These are phyloP conservation scores for Seiridium unicorne DNA, from an alignment of 2,329 filamentous ascomycete genomes.

Conservation along the genomic window DNA sequence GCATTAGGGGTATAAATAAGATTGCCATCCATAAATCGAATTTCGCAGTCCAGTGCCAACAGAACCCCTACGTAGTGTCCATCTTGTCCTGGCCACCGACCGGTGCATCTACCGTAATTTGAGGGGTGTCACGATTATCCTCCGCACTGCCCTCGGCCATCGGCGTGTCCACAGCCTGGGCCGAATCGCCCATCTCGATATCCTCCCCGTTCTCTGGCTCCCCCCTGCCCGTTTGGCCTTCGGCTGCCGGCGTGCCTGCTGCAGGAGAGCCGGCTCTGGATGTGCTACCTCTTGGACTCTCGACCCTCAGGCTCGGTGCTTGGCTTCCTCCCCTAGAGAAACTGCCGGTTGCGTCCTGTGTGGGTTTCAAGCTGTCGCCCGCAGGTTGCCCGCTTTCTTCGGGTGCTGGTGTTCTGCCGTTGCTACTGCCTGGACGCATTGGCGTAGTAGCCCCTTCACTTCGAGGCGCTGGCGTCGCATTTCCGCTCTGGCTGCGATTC, in stretches of 20 bases:
- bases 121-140: conserved; percentile 31
- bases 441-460: conserved; percentile 33
- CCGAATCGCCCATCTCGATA: conserved; percentile 35
- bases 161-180: conserved; percentile 30
- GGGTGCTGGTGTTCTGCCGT: conserved; percentile 24
- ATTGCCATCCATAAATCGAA: neutral
- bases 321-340: conserved; percentile 39
- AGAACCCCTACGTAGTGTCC: conserved; percentile 53
- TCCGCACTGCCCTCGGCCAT: conserved; percentile 30
- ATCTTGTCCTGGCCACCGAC: conserved; percentile 56
- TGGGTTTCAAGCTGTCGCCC: conserved; percentile 31
- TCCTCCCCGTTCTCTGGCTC: conserved; percentile 33
- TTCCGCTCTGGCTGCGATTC: conserved; percentile 47
- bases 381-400: conserved; percentile 29
- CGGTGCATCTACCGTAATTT: conserved; percentile 49
- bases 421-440: conserved; percentile 39
- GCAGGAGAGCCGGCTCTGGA: neutral
- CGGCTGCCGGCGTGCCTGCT: conserved; percentile 14
- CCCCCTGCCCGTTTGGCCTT: conserved; percentile 19
- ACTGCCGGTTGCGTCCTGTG: conserved; percentile 24
- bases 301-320: conserved; percentile 26
- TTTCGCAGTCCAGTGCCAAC: neutral
- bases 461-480: conserved; percentile 42
- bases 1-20: neutral
- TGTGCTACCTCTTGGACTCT: conserved; percentile 13